Base-by-base conservation (phyloP, 202 grass and related monocot species). In the Brachypodium distachyon region DNA sequence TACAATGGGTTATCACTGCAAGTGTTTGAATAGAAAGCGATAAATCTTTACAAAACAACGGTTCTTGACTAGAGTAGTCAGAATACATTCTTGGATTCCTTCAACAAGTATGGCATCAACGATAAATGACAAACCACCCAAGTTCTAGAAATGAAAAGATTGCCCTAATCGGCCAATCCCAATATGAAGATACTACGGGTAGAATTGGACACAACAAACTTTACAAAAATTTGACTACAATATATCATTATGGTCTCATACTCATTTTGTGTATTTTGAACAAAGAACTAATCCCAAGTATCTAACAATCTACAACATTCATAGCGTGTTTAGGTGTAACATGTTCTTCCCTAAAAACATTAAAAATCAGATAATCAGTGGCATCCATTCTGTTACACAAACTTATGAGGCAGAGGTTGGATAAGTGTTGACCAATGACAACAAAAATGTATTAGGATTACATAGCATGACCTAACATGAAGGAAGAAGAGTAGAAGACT, bases 401-500 rank as follows among this genome's bases (percentile, higher is more conserved):
- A 64, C 48, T 6, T 36, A 74, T 67, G 21, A 58, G 21, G 28
- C 11, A 76, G 55, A 70, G 36, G 11, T 47, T 37, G 72, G 39
- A 25, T 0, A 9, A 4, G 11, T 61, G 39, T 46, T 76, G 73
- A 61, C 41, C 28, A 61, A 61, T 69, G 65, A 49, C 44, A 10
- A 26, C 4, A 61, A 55, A 17, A 42, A 21, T 38, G 31, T 27
- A 54, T 29, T 10, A 54, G 56, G 7, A 61, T 61, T 29, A 22
- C 46, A 77, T 38, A 70, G 14, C 85, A 78, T 66, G 43, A 39
- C 33, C 3, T 9, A 51, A 59, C 6, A 68, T 70, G 7, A 72
- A 67, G 54, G 16, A 19, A 40, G 41, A 43, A 44, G 22, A 50
- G 42, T 36, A 44, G 22, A 29, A 84, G 74, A 84, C 81, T 84